Conservation (phyloP, 2,329 filamentous ascomycete genomes). For the Ophiostoma triangulosporum region DNA sequence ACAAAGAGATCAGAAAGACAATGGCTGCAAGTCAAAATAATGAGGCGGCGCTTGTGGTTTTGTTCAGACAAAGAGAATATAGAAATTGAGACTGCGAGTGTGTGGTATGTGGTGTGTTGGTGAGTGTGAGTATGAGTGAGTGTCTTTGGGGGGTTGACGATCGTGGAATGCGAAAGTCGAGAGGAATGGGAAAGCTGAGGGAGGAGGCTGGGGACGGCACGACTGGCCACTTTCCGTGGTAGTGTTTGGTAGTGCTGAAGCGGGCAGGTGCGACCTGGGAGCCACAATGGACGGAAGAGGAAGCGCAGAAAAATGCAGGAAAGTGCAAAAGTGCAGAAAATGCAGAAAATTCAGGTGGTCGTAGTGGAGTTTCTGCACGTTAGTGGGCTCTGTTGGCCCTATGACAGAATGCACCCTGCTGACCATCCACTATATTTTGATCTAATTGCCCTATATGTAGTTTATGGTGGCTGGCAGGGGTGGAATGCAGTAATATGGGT, state of each 20-base stretch:
- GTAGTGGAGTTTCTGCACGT: slow-evolving; percentile 4
- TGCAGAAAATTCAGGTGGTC: slow-evolving; percentile 4
- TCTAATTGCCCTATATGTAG: not conserved
- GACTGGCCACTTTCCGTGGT: slow-evolving; percentile 6
- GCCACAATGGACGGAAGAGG: not conserved
- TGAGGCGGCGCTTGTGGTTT: not conserved
- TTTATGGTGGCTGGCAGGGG: slow-evolving; percentile 6
- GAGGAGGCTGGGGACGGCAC: slow-evolving; percentile 11
- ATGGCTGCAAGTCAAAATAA: not conserved
- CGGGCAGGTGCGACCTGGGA: slow-evolving; percentile 1
- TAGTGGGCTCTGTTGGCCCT: not conserved
- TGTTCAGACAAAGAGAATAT: not conserved
- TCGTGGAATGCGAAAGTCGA: slow-evolving; percentile 2
- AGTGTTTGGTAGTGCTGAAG: not conserved
- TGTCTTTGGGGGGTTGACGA: slow-evolving; percentile 4
- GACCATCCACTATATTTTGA: not conserved
- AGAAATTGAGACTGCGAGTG: not conserved
- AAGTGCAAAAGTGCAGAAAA: not conserved
- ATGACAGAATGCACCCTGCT: not conserved
- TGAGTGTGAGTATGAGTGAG: too few relatives aligned
- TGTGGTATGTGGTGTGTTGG: too few relatives aligned
- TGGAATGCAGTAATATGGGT: not conserved
- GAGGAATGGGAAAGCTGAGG: slow-evolving; percentile 3
- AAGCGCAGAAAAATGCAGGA: not conserved
- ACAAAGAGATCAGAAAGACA: not conserved